A percentile compares a stretch with the other conserved stretches of the same genome.
These are phyloP conservation scores for Fusarium nisikadoi DNA, from an alignment of 2,329 filamentous ascomycete genomes.

Conservation along the genomic window DNA sequence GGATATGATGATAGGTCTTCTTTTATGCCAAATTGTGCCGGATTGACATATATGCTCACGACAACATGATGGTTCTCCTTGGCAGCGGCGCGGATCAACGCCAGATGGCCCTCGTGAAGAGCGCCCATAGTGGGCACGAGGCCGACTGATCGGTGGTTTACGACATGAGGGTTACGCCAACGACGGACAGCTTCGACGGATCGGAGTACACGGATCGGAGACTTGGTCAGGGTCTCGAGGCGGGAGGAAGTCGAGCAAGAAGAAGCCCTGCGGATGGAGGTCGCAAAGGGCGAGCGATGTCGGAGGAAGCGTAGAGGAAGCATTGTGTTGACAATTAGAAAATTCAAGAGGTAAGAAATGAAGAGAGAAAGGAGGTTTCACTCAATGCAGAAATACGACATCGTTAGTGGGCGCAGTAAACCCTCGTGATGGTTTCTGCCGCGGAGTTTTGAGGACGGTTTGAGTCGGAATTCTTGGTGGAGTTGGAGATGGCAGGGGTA, in stretches of 20 bases:
- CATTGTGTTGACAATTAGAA: slow-evolving; percentile 18
- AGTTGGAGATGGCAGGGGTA: slow-evolving; percentile 28
- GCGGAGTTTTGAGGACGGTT: slow-evolving; percentile 58
- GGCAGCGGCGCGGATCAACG: slow-evolving; percentile 85
- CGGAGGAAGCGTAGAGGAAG: slow-evolving; percentile 31
- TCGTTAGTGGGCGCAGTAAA: slow-evolving; percentile 32
- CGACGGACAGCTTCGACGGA: slow-evolving; percentile 76
- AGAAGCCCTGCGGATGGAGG: slow-evolving; percentile 37
- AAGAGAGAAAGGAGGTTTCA: slow-evolving; percentile 3
- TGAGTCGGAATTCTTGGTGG: slow-evolving; percentile 12
- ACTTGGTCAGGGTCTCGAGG: slow-evolving; percentile 63
- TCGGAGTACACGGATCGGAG: slow-evolving; percentile 77
- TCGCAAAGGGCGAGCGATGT: slow-evolving; percentile 23
- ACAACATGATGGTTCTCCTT: slow-evolving; percentile 86
- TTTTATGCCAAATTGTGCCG: slow-evolving; percentile 89
- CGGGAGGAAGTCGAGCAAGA: slow-evolving; percentile 34
- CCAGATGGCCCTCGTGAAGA: slow-evolving; percentile 90
- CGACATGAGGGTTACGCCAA: slow-evolving; percentile 73
- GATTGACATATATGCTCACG: slow-evolving; percentile 95
- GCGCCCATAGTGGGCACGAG: slow-evolving; percentile 98
- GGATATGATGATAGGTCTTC: slow-evolving; percentile 93
- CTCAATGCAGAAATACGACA: slow-evolving; percentile 36
- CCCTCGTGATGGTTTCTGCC: slow-evolving; percentile 60
- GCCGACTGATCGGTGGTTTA: slow-evolving; percentile 77
- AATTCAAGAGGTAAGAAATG: background rate